These are phyloP conservation scores for Fusarium hainanense DNA, from an alignment of 2,329 filamentous ascomycete genomes.

Conservation along the genomic window DNA sequence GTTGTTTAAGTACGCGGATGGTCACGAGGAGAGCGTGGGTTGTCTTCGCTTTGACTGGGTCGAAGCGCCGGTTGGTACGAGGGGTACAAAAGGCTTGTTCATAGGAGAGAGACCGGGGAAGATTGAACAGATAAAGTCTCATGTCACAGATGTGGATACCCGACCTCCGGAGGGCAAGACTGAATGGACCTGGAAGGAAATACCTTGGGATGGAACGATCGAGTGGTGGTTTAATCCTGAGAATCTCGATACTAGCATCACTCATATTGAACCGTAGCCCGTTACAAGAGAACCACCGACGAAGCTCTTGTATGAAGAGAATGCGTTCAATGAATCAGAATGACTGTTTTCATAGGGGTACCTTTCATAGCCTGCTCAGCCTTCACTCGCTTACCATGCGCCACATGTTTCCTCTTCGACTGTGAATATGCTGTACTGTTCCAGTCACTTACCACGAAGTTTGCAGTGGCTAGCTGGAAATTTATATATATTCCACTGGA, in stretches of 20 bases:
- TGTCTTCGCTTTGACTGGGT: slow-evolving; percentile 10
- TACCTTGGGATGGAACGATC: slow-evolving; percentile 10
- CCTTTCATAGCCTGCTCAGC: no score
- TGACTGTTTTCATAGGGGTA: no score
- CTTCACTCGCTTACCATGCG: no score
- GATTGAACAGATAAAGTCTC: not conserved
- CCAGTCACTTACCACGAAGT: not conserved
- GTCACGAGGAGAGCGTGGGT: slow-evolving; percentile 6
- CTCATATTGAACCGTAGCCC: not conserved
- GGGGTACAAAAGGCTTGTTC: not conserved
- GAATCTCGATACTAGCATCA: slow-evolving; percentile 3
- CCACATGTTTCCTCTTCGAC: not conserved
- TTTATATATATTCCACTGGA: not conserved
- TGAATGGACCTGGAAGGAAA: not conserved
- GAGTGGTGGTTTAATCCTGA: slow-evolving; percentile 26
- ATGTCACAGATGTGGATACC: not conserved
- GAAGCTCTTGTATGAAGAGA: no score
- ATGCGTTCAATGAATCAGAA: no score
- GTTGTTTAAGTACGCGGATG: not conserved
- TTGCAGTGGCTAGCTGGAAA: not conserved
- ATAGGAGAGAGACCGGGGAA: not conserved
- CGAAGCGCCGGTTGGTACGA: not conserved
- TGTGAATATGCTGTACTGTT: not conserved
- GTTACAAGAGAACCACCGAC: no score
- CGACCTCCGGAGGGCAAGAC: not conserved